Conservation (phyloP, 176 grass and related monocot genomes). For the Oryza coarctata region DNA sequence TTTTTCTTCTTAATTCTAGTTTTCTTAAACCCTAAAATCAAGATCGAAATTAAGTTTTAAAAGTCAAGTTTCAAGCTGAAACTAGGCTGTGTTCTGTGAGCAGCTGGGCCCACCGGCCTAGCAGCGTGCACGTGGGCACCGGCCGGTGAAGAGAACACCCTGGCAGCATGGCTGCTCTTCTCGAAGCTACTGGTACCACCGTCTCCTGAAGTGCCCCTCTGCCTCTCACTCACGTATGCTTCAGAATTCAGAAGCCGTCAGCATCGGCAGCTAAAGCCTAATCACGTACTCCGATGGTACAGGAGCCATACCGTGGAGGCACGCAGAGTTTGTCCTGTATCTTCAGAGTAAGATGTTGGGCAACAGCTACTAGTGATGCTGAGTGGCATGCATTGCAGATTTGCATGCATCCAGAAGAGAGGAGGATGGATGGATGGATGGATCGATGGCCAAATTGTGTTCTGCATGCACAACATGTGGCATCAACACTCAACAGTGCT, state of each 20-base stretch:
- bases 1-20: too few relatives aligned
- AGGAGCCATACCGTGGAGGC: neutral
- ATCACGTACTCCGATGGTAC: too few relatives aligned
- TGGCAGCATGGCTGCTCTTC: neutral
- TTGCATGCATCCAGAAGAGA: neutral
- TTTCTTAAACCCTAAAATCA: too few relatives aligned
- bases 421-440: too few relatives aligned
- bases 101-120: neutral
- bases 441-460: neutral
- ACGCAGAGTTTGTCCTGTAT: neutral
- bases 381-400: too few relatives aligned
- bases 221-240: neutral
- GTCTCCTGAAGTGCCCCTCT: slow-evolving; percentile 18
- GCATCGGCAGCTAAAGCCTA: neutral
- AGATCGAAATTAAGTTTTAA: too few relatives aligned
- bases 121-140: slow-evolving; percentile 12
- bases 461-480: neutral
- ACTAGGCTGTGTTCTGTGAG: neutral
- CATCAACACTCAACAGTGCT: neutral
- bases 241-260: neutral
- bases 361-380: neutral
- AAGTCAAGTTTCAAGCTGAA: too few relatives aligned
- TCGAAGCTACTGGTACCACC: neutral
- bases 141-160: neutral
- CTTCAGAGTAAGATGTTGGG: neutral